phyloP scores from a whole-genome alignment of 495 filamentous ascomycete species.

The Amphirosellinia nigrospora region DNA sequence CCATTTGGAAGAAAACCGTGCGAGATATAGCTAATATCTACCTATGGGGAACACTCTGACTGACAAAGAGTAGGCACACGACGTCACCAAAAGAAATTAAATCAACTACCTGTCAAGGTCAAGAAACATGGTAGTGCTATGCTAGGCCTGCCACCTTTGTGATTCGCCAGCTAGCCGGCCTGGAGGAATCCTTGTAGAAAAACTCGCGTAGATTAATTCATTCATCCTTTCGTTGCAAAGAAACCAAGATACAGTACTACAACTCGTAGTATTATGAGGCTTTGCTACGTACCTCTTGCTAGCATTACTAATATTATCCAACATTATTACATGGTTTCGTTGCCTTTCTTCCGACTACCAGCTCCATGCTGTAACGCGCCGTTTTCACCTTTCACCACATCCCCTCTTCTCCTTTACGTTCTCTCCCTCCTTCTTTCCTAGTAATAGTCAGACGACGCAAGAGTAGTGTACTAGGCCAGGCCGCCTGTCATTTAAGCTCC shows the following conservation, averaged over 20 bases:
- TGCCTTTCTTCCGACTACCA: background rate
- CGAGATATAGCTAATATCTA: background rate
- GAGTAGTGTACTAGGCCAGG: background rate
- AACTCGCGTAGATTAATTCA: background rate
- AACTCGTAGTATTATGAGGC: background rate
- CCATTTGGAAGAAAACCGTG: background rate
- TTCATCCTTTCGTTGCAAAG: background rate
- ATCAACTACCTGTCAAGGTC: background rate
- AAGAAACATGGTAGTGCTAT: background rate
- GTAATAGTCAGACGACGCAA: background rate
- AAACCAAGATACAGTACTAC: background rate
- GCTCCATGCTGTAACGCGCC: background rate
- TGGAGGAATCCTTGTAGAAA: background rate
- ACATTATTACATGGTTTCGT: background rate
- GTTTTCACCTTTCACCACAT: background rate
- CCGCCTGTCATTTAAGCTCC: constrained; percentile 20
- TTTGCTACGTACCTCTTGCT: background rate
- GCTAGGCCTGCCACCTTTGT: background rate
- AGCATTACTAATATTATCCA: background rate
- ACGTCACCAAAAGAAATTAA: background rate
- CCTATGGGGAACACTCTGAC: background rate
- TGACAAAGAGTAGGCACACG: background rate
- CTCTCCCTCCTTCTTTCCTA: background rate
- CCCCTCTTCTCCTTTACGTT: background rate
- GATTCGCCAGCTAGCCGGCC: background rate